Conservation (phyloP, 2,329 filamentous ascomycete species). For the Penicillium sp. region DNA sequence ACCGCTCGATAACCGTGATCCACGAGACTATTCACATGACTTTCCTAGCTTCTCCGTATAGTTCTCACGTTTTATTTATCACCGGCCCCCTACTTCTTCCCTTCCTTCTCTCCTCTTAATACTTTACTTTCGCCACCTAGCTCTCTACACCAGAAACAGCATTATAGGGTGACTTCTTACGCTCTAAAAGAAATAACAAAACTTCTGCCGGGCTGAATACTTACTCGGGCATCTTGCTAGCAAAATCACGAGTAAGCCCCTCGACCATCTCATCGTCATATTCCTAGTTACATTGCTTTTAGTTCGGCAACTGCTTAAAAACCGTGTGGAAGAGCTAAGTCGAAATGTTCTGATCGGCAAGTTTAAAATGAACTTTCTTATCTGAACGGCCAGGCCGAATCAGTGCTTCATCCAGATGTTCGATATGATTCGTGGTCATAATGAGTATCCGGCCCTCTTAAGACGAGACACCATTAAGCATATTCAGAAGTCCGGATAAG, state of each 20-base stretch:
- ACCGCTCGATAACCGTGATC: background rate
- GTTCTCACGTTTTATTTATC: too few species aligned
- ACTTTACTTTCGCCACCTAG: conserved; percentile 49
- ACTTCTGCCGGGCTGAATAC: conserved; percentile 60
- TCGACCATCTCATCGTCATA: conserved; percentile 40
- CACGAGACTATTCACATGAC: conserved; percentile 5
- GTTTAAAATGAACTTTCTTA: conserved; percentile 66
- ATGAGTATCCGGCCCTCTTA: conserved; percentile 76
- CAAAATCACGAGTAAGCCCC: conserved; percentile 54
- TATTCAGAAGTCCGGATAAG: conserved; percentile 71
- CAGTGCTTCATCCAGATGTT: conserved; percentile 68
- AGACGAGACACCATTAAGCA: conserved; percentile 72
- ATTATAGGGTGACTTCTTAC: conserved; percentile 55
- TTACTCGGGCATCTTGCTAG: conserved; percentile 52
- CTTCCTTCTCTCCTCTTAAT: conserved; percentile 8
- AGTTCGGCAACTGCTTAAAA: conserved; percentile 21
- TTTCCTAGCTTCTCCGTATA: too few species aligned
- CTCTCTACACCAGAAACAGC: conserved; percentile 52
- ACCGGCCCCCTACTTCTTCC: background rate
- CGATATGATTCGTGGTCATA: conserved; percentile 74
- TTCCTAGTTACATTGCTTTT: conserved; percentile 18
- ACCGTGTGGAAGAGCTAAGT: conserved; percentile 35
- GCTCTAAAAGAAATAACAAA: conserved; percentile 58
- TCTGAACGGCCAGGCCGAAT: conserved; percentile 77
- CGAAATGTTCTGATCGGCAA: conserved; percentile 35